A percentile compares a stretch with the other conserved stretches of the same genome.
phyloP scores from a whole-genome alignment of 2,329 filamentous ascomycete species.

The Ophiostoma quercus region DNA sequence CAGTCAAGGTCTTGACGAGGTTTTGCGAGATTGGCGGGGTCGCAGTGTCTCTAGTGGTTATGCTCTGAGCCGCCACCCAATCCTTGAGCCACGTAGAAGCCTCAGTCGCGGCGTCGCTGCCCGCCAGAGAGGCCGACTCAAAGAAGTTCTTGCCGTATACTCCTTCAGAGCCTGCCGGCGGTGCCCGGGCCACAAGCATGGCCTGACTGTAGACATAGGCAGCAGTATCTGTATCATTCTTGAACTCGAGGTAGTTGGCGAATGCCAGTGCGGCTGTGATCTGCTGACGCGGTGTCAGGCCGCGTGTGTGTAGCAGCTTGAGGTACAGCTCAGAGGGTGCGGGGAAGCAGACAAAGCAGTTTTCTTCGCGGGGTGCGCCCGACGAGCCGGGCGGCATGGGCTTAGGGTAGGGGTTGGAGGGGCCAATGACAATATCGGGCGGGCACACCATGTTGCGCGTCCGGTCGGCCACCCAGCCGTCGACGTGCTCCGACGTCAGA shows the following conservation, averaged over 20 bases:
- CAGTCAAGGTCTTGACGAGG: constrained; percentile 67
- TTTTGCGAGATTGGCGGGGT: constrained; percentile 52
- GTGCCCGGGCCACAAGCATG: constrained; percentile 18
- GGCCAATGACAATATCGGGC: constrained; percentile 68
- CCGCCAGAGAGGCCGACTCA: constrained; percentile 12
- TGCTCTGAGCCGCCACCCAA: constrained; percentile 22
- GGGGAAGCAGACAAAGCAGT: constrained; percentile 66
- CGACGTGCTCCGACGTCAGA: constrained; percentile 70
- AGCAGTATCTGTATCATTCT: constrained; percentile 40
- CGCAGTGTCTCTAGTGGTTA: constrained; percentile 43
- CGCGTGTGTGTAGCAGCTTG: constrained; percentile 72
- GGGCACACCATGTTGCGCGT: constrained; percentile 63
- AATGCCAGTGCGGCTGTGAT: constrained; percentile 78
- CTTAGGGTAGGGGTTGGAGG: constrained; percentile 74
- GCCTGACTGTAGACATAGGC: constrained; percentile 24
- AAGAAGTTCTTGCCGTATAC: constrained; percentile 10
- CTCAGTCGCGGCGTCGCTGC: neutral
- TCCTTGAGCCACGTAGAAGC: constrained; percentile 19
- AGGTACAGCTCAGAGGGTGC: constrained; percentile 73
- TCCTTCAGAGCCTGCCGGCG: neutral
- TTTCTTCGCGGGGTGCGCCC: constrained; percentile 64
- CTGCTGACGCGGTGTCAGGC: constrained; percentile 72
- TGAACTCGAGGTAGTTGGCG: constrained; percentile 79
- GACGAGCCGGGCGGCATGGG: constrained; percentile 62
- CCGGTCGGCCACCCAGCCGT: constrained; percentile 70